These are phyloP conservation scores for Magnusiomyces ingens DNA, from an alignment of 1,139 yeast species.

Conservation along the genomic window DNA sequence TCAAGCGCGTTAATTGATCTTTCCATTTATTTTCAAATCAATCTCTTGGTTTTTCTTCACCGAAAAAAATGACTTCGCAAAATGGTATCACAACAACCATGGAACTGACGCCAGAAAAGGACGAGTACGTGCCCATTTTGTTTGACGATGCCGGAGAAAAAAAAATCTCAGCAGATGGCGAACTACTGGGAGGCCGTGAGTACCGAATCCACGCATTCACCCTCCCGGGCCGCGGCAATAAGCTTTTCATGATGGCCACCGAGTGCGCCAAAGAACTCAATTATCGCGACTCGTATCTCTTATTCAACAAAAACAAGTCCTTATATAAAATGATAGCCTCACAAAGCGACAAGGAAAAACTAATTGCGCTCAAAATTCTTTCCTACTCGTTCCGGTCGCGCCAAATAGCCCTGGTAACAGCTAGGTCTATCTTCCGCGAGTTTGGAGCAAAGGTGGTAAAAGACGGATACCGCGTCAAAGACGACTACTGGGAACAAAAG, in stretches of 20 bases:
- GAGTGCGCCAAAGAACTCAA: constrained; percentile 63
- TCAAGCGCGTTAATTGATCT: too few relatives aligned
- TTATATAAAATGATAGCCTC: constrained; percentile 51
- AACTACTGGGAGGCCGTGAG: constrained; percentile 49
- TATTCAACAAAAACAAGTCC: constrained; percentile 54
- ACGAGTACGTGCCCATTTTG: constrained; percentile 32
- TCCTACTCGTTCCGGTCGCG: constrained; percentile 64
- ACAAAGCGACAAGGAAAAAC: constrained; percentile 55
- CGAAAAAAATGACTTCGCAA: too few relatives aligned
- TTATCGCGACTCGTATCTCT: constrained; percentile 57
- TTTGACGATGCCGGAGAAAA: constrained; percentile 49
- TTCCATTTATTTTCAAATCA: too few relatives aligned
- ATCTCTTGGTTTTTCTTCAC: too few relatives aligned
- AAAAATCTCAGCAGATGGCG: constrained; percentile 52
- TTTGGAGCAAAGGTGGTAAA: constrained; percentile 65
- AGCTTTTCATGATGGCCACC: constrained; percentile 57
- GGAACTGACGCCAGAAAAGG: constrained; percentile 27
- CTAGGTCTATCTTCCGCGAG: constrained; percentile 58
- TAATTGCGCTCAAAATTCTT: constrained; percentile 47
- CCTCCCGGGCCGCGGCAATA: constrained; percentile 45
- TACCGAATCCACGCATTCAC: constrained; percentile 54
- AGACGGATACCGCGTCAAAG: constrained; percentile 58
- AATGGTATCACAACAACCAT: neutral
- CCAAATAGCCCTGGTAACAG: constrained; percentile 54
- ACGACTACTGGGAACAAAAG: constrained; percentile 73